Conservation (phyloP, 495 filamentous ascomycete genomes). For the Cercophora sp. region DNA sequence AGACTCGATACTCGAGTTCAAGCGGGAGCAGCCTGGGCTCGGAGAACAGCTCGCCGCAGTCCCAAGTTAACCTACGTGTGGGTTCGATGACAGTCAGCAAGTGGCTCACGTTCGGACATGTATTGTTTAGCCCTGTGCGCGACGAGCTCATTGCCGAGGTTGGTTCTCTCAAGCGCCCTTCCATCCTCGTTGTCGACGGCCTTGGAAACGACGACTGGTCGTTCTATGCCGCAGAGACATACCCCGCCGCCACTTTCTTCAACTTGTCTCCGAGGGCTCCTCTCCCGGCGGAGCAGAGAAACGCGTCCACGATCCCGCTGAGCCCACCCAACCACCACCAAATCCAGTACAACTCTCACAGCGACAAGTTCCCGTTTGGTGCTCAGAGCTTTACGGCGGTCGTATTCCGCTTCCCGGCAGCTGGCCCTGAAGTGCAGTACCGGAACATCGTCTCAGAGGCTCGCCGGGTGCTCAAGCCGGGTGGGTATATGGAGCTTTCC, state of each 20-base stretch:
- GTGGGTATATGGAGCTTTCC: slow-evolving; percentile 83
- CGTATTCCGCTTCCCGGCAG: slow-evolving; percentile 83
- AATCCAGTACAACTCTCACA: slow-evolving; percentile 64
- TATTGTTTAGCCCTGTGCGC: slow-evolving; percentile 90
- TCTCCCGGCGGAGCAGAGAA: slow-evolving; percentile 31
- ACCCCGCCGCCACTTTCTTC: slow-evolving; percentile 80
- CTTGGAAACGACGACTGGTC: slow-evolving; percentile 89
- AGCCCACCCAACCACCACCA: slow-evolving; percentile 83
- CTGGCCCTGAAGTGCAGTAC: slow-evolving; percentile 68
- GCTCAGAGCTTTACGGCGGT: slow-evolving; percentile 78
- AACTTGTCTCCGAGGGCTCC: slow-evolving; percentile 62
- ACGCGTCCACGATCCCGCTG: slow-evolving; percentile 42
- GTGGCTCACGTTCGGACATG: slow-evolving; percentile 93
- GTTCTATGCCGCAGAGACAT: slow-evolving; percentile 91
- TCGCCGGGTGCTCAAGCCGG: slow-evolving; percentile 83
- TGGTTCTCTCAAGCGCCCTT: slow-evolving; percentile 49
- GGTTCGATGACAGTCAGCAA: slow-evolving; percentile 62
- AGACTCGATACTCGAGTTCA: slow-evolving; percentile 42
- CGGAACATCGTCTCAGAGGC: slow-evolving; percentile 80
- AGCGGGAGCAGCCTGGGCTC: slow-evolving; percentile 39
- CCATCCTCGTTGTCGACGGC: slow-evolving; percentile 87
- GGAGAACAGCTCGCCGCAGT: slow-evolving; percentile 59
- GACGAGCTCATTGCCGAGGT: slow-evolving; percentile 58
- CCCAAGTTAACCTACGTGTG: slow-evolving; percentile 78
- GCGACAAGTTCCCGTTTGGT: slow-evolving; percentile 78